Evolutionary conservation across 768 basidiomycete genomes (phyloP).

Genomic region (Suillus discolor): DNA sequence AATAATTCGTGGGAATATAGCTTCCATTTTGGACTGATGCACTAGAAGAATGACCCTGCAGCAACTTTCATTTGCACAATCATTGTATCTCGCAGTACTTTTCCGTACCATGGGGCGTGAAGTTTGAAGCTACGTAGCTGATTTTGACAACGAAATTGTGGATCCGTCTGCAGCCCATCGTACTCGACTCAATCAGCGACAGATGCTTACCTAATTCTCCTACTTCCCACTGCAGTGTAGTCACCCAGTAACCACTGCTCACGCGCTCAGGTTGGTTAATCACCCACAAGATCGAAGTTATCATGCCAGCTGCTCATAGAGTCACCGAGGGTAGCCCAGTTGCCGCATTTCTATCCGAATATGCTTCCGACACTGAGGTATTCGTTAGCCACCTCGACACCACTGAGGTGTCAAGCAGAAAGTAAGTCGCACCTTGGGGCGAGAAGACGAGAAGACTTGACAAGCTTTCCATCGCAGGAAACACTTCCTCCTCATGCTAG

Average conservation of each 20-base stretch:
- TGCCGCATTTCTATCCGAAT: conserved; percentile 19
- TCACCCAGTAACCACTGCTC: not conserved
- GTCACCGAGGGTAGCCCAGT: conserved; percentile 31
- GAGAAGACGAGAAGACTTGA: not conserved
- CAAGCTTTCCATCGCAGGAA: conserved; percentile 13
- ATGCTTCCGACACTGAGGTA: conserved; percentile 26
- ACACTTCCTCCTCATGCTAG: conserved; percentile 29
- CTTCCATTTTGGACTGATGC: not conserved
- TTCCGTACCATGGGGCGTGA: not conserved
- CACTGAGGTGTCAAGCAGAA: conserved; percentile 20
- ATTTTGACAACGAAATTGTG: not conserved
- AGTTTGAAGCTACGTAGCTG: not conserved
- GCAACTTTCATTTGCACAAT: not conserved
- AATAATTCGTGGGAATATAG: not conserved
- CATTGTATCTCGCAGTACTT: not conserved
- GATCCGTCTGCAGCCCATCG: not conserved
- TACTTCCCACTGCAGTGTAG: not conserved
- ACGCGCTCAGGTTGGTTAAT: not conserved
- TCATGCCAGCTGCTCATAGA: conserved; percentile 27
- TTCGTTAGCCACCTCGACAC: conserved; percentile 34
- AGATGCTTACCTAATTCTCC: conserved; percentile 9
- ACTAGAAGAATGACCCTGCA: not conserved
- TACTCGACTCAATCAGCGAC: not conserved
- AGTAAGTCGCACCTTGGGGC: conserved; percentile 19
- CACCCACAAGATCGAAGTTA: not conserved